These are phyloP conservation scores for Yarrowia porcina DNA, from an alignment of 805 yeast genomes.

Conservation along the genomic window DNA sequence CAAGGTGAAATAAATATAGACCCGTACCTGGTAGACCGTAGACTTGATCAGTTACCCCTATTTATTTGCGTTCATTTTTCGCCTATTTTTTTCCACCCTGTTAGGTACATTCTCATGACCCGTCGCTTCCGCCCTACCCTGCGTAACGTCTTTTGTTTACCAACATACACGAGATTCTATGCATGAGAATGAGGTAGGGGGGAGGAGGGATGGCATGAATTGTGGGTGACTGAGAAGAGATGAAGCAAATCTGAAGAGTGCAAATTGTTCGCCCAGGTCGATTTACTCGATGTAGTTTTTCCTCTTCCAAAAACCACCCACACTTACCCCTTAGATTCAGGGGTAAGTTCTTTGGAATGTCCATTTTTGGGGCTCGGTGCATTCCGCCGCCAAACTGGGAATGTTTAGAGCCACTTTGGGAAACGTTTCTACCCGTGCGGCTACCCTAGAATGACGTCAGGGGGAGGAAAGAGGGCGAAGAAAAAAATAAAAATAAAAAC, in stretches of 20 bases:
- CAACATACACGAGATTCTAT: constrained; percentile 17
- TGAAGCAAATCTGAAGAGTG: no score
- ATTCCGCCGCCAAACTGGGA: constrained; percentile 6
- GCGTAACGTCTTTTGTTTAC: constrained; percentile 19
- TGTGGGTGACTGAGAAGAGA: no score
- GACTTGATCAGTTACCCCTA: no score
- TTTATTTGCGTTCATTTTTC: no score
- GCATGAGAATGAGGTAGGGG: constrained; percentile 7
- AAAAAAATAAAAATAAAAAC: not conserved
- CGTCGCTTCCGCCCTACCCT: constrained; percentile 7
- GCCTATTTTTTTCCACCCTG: no score
- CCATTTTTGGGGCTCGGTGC: not conserved
- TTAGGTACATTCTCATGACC: no score
- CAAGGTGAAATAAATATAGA: no score
- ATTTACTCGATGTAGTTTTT: not conserved
- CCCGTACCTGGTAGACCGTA: no score
- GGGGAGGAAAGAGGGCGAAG: no score
- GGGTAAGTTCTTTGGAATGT: constrained; percentile 12
- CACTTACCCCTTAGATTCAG: not conserved
- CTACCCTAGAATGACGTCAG: constrained; percentile 24
- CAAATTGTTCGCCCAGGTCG: no score
- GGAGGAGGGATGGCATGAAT: no score
- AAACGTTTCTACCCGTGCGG: constrained; percentile 20
- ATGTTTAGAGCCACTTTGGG: constrained; percentile 1
- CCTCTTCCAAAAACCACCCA: not conserved